Evolutionary conservation across 345 rosid species (phyloP), one percentile per base, ranked within the genome.

Genomic region (Camelina laxa): DNA sequence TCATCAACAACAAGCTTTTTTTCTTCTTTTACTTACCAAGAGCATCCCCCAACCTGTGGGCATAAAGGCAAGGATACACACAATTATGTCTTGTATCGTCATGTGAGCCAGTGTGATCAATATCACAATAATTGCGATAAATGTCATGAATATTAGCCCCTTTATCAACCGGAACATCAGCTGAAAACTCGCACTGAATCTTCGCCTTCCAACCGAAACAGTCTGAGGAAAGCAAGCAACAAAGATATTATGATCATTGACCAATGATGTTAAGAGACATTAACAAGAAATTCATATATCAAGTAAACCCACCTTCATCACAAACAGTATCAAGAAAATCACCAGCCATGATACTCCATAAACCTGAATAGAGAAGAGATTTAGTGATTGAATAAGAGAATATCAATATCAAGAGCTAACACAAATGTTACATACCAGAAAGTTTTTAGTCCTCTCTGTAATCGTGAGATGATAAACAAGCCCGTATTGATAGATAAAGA

Each of bases 11-110:
- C 47, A 31, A 17, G n/a, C 9, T 42, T 47, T 15, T 47, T 45
- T 33, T 33, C 4, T 41, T n/a, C 9, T 17, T 49, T 49, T 8
- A 75, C 58, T 85, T 82, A 94, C 97, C 95, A 89, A 79, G 54
- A 96, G 92, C 96, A 96, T 86, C 33, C 98, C 99, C 99, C 99
- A 96, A 5, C 99, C 98, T 7, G 97, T 96, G 7, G 98, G 99
- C 99, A 91, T 91, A 84, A 96, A 96, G 72, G 97, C 98, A 63
- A 96, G 92, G 74, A 96, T 80, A 83, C 99, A 92, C 14, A 96
- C 94, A 63, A 96, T 54, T 48, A 92, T 87, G 84, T 96, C 99
- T 74, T 79, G 88, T 42, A 87, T 50, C 16, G 99, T 87, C 99
- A 96, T 90, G 79, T 91, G 87, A 17, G 89, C 89, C 55, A 96